Percentiles rank a stretch among this genome's conserved stretches.
phyloP scores from a whole-genome alignment of 371 early-diverging fungal genomes.

The Zychaea mexicana region DNA sequence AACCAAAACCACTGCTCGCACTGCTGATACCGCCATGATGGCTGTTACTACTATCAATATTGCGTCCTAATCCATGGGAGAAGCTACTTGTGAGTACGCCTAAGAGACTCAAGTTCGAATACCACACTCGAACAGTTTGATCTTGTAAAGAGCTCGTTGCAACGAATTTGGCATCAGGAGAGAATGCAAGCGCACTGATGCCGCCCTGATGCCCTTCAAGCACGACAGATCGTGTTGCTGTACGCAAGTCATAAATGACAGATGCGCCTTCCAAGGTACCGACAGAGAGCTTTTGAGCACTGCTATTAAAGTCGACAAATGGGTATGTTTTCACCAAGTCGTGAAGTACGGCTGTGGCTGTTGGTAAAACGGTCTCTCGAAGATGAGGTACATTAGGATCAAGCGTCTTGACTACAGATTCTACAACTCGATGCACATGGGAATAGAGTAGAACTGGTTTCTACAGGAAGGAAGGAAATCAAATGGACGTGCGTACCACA shows the following conservation, averaged over 20 bases:
- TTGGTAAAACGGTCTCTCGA: conserved; percentile 70
- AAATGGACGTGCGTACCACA: too few relatives aligned
- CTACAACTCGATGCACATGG: conserved; percentile 67
- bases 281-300: conserved; percentile 75
- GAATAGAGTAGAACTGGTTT: conserved; percentile 68
- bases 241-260: conserved; percentile 82
- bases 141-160: conserved; percentile 77
- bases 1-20: not conserved
- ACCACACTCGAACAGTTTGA: conserved; percentile 77
- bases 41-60: not conserved
- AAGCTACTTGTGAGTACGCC: conserved; percentile 68
- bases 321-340: conserved; percentile 81
- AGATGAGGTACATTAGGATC: conserved; percentile 80
- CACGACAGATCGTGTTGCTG: conserved; percentile 79
- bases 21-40: not conserved
- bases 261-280: conserved; percentile 82
- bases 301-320: conserved; percentile 75
- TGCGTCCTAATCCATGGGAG: conserved; percentile 31
- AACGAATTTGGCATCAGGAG: conserved; percentile 78
- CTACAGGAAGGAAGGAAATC: too few relatives aligned
- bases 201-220: conserved; percentile 75
- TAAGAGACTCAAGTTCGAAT: conserved; percentile 71
- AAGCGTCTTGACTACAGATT: conserved; percentile 81
- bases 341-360: conserved; percentile 75
- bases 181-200: conserved; percentile 75